phyloP scores from a whole-genome alignment of 179 eudicot genomes.

The Spergularia azorica region DNA sequence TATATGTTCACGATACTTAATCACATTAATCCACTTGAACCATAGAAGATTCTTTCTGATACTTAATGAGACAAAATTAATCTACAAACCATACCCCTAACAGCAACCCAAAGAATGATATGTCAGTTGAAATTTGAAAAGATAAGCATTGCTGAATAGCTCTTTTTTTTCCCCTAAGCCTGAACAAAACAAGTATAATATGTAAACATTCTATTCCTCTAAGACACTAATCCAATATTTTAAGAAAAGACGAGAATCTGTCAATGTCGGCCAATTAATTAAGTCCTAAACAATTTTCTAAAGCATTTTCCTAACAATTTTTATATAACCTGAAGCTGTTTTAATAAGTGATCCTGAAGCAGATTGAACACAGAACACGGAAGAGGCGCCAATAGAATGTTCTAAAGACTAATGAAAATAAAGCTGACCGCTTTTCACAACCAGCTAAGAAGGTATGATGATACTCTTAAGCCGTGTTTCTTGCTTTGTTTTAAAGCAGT shows the following conservation, averaged over 20 bases:
- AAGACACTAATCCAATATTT: not conserved
- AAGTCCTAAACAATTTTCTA: not conserved
- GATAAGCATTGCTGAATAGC: no score
- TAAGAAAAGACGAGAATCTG: not conserved
- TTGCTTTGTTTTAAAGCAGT: conserved; percentile 1
- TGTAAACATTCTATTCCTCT: no score
- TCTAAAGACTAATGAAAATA: no score
- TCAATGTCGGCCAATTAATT: not conserved
- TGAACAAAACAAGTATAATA: no score
- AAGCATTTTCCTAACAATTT: not conserved
- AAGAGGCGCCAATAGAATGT: not conserved
- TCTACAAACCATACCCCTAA: not conserved
- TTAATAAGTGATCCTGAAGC: not conserved
- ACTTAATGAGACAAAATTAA: not conserved
- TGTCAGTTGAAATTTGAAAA: no score
- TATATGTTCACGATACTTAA: not conserved
- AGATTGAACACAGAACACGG: not conserved
- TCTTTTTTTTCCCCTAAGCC: no score
- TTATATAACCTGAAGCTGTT: not conserved
- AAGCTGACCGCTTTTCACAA: no score
- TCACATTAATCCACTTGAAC: not conserved
- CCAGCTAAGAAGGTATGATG: no score
- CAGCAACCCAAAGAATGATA: not conserved
- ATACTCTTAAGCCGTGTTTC: not conserved
- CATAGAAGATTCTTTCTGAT: not conserved